Base-by-base conservation (phyloP, 306 rosid species). In the Vigna unguiculata region DNA sequence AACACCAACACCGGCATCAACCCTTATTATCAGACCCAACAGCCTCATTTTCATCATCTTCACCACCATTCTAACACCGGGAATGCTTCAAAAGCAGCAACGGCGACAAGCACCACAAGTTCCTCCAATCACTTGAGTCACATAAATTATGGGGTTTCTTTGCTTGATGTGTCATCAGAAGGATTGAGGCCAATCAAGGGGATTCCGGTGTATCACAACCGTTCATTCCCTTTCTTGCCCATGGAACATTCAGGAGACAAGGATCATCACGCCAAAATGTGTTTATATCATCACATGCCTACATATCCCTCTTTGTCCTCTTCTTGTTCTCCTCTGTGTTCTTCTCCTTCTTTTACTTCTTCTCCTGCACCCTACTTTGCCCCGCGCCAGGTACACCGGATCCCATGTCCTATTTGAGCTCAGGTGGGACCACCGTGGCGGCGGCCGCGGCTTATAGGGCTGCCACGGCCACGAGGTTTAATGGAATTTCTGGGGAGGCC, bases 121-220 rank as follows among this genome's bases (percentile, higher is more conserved):
- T 67, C 72, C 54, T 22, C 75, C 13, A 4, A 34, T 75, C 76
- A 55, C 41, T 36, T 80, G 52, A 79, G 69, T 65, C 88, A 79
- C 75, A 69, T 75, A 51, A 80, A 78, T 21, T 66, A 61, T 8
- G 97, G 91, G 2, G 83, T 83, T 75, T 89, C 93, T 0, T 72
- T 72, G 38, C 88, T 91, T 0, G 93, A 91, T 74, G 78, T 77
- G 5, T 79, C 90, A n/a, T 57, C 90, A 0, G 87, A 82, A 38
- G 84, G 87, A 4, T 79, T 91, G 45, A 87, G 85, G 62, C 96
- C 98, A 4, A 91, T 93, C 61, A 93, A 91, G 69, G 98, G 98
- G 83, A 88, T 93, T 61, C 98, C 98, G 0, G 91, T 93, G 21
- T 93, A 91, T 71, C 96, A 86, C 87, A 88, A 82, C 88, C 98